Evolutionary conservation across 2,329 filamentous ascomycete genomes (phyloP), one percentile per base, ranked within the genome.

Genomic region (Beauveria caledonica): DNA sequence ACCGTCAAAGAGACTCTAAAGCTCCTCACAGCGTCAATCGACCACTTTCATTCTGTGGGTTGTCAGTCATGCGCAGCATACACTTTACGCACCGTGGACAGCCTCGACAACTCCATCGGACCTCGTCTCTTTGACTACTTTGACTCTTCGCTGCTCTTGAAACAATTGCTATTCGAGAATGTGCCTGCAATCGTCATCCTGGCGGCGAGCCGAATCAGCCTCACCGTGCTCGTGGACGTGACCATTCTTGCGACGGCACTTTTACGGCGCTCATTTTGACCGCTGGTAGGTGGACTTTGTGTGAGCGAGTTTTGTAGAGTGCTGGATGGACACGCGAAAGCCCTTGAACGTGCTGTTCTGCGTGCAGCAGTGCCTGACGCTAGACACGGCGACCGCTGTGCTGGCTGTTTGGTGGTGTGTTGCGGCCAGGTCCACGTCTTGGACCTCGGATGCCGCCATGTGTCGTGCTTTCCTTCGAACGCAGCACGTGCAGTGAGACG

Each of bases 331-430:
- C 11, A 63, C 64, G 2, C 61, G 62, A 19, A 21, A 60, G 27
- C 64, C 64, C 0, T 61, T 62, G 64, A 80, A 80, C 61, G 68
- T 77, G 6, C 69, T 80, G 19, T 75, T 72, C 57, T 71, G 72
- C 27, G 73, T 79, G 13, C 78, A 80, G 64, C 69, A 74, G 42
- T 80, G 78, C 76, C 69, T 80, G 2, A 75, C 76, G 1, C 64
- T 80, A 7, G 76, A 80, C 60, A 6, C 42, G 19, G 17, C 36
- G 7, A 51, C 52, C 19, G 40, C 51, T 3, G 21, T 42, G 64
- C 78, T 36, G 5, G 56, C 7, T 4, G 68, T 71, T 15, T 70
- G 74, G 0, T 69, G 68, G 62, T 76, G 74, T 54, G 69, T 74
- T 2, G 72, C 1, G 71, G 74, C 8, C 70, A 72, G 6, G 72